phyloP scores from a whole-genome alignment of 768 basidiomycete genomes.

The Kockovaella imperatae region DNA sequence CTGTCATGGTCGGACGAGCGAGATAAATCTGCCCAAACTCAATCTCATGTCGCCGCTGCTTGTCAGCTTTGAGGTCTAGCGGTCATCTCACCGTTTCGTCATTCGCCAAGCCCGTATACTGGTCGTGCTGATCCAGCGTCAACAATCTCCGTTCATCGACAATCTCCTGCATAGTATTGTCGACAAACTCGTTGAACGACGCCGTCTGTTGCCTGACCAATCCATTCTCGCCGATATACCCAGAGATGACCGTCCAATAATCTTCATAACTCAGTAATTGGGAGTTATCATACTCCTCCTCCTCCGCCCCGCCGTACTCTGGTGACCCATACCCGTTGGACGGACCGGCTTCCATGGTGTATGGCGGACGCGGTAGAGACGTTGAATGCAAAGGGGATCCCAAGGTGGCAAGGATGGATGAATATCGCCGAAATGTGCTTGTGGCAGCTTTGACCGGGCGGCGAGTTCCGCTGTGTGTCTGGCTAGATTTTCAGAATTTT shows the following conservation, averaged over 20 bases:
- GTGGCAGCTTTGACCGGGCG: too few species aligned
- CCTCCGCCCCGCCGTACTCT: conserved; percentile 15
- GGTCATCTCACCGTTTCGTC: conserved; percentile 43
- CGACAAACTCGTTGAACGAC: conserved; percentile 97
- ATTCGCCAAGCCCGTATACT: conserved; percentile 80
- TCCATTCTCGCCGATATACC: conserved; percentile 95
- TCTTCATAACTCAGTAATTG: conserved; percentile 36
- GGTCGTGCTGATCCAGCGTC: conserved; percentile 90
- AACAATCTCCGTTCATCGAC: conserved; percentile 95
- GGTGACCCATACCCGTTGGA: conserved; percentile 4
- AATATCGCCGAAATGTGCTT: too few species aligned
- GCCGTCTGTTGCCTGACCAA: conserved; percentile 96
- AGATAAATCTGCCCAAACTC: conserved; percentile 97
- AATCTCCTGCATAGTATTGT: conserved; percentile 98
- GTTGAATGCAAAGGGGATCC: conserved; percentile 20
- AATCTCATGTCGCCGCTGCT: conserved; percentile 83
- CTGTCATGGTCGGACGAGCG: conserved; percentile 86
- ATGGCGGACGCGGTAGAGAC: conserved; percentile 3
- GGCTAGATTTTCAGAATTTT: not conserved
- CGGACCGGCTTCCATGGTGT: conserved; percentile 1
- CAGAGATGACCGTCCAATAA: conserved; percentile 65
- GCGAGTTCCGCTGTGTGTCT: too few species aligned
- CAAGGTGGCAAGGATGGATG: too few species aligned
- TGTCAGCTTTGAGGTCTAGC: not conserved
- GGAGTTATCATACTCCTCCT: too few species aligned